Evolutionary conservation across 2,329 filamentous ascomycete species (phyloP).

Genomic region (Aspergillus ustus): DNA sequence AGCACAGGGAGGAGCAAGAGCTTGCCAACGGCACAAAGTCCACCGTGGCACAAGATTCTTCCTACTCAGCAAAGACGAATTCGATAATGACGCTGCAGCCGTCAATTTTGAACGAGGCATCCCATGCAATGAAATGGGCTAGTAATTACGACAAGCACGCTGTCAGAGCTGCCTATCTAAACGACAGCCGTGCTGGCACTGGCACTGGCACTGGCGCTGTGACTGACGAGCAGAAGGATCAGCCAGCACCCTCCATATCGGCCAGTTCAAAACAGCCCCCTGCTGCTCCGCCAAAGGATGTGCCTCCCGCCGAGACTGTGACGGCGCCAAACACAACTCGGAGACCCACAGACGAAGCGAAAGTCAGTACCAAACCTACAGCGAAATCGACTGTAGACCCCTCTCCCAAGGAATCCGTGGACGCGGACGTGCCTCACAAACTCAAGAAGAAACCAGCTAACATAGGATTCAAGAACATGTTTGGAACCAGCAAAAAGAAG

Average conservation of each 20-base stretch:
- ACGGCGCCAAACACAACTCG: conserved; percentile 25
- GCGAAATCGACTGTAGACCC: conserved; percentile 33
- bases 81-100: conserved; percentile 90
- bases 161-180: conserved; percentile 83
- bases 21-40: conserved; percentile 57
- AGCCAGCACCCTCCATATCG: conserved; percentile 27
- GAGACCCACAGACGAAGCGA: conserved; percentile 22
- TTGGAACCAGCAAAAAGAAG: conserved; percentile 48
- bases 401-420: conserved; percentile 38
- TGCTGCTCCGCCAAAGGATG: conserved; percentile 38
- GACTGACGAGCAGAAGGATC: conserved; percentile 48
- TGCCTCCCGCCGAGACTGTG: conserved; percentile 23
- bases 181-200: conserved; percentile 72
- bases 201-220: conserved; percentile 73
- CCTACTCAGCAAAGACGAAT: conserved; percentile 73
- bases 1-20: conserved; percentile 63
- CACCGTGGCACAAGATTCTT: conserved; percentile 55
- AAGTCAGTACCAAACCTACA: conserved; percentile 23
- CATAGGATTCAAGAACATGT: conserved; percentile 50
- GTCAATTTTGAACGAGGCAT: conserved; percentile 81
- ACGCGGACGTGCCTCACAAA: conserved; percentile 47
- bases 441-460: conserved; percentile 49
- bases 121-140: conserved; percentile 95
- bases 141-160: conserved; percentile 91
- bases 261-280: conserved; percentile 36